phyloP scores from a whole-genome alignment of 192 early-diverging fungal genomes.

The Diversispora epigaea region DNA sequence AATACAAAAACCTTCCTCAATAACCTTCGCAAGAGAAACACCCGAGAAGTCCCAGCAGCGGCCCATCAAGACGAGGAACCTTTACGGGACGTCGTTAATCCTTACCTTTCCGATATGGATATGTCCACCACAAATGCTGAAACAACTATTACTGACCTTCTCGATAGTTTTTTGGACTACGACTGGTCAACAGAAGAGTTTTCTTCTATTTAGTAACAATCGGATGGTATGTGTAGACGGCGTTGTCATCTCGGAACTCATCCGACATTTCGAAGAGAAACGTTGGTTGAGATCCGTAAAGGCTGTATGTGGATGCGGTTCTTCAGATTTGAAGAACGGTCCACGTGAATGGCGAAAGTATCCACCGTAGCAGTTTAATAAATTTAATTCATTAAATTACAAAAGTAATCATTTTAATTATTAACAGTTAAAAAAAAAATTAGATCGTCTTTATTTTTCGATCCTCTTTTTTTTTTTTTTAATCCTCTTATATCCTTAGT shows the following conservation, averaged over 20 bases:
- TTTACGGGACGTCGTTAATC: constrained; percentile 31
- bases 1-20: constrained; percentile 20
- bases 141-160: constrained; percentile 49
- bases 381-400: too few species aligned
- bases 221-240: constrained; percentile 28
- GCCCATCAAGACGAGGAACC: constrained; percentile 25
- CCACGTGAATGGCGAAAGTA: constrained; percentile 29
- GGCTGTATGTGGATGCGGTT: constrained; percentile 10
- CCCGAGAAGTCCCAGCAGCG: constrained; percentile 34
- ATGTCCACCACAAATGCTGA: constrained; percentile 40
- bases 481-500: too few species aligned
- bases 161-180: constrained; percentile 52
- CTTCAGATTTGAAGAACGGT: constrained; percentile 24
- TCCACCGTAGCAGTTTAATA: constrained; percentile 18
- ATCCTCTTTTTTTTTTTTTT: too few species aligned
- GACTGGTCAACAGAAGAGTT: constrained; percentile 39
- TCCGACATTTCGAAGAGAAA: constrained; percentile 4
- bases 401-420: too few species aligned
- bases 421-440: too few species aligned
- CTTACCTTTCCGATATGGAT: constrained; percentile 31
- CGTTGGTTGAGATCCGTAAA: constrained; percentile 33
- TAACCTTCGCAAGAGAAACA: neutral
- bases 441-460: too few species aligned
- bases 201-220: constrained; percentile 1
- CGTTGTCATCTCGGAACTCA: constrained; percentile 32